phyloP scores from a whole-genome alignment of 192 early-diverging fungal species.

The Coemansia sp. region DNA sequence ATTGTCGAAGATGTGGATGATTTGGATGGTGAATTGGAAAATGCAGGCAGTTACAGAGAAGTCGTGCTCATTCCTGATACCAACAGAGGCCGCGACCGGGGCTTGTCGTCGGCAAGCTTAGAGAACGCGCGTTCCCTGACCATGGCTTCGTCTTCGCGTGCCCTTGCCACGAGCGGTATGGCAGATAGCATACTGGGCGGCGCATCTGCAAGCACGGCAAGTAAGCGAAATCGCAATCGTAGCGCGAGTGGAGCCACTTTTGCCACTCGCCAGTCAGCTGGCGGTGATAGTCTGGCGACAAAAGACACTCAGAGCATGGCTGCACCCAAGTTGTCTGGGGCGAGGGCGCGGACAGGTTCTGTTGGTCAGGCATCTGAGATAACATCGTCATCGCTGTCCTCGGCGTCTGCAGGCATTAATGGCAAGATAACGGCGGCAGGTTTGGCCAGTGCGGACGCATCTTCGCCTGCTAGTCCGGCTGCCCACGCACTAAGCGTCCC shows the following conservation, averaged over 20 bases:
- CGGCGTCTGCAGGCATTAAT: conserved; percentile 14
- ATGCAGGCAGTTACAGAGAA: conserved; percentile 11
- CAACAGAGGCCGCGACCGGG: conserved; percentile 40
- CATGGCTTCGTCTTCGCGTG: conserved; percentile 3
- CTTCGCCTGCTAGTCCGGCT: conserved; percentile 21
- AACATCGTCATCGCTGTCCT: conserved; percentile 25
- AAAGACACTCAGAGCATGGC: conserved; percentile 4
- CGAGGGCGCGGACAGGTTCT: conserved; percentile 34
- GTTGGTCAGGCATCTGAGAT: conserved; percentile 29
- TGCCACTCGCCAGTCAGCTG: neutral
- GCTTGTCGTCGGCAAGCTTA: conserved; percentile 54
- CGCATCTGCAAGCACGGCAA: neutral
- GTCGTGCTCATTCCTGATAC: neutral
- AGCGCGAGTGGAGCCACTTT: conserved; percentile 36
- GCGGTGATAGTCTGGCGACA: neutral
- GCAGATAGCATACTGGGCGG: neutral
- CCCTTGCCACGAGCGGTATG: neutral
- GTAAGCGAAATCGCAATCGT: conserved; percentile 30
- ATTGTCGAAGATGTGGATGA: conserved; percentile 52
- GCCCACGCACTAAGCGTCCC: conserved; percentile 43
- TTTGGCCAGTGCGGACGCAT: conserved; percentile 4
- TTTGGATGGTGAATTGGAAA: conserved; percentile 49
- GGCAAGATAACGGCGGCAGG: conserved; percentile 5
- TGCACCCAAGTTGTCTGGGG: neutral
- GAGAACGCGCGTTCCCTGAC: conserved; percentile 26